These are phyloP conservation scores for Carex littledalei DNA, from an alignment of 176 grass and related monocot species.

Conservation along the genomic window DNA sequence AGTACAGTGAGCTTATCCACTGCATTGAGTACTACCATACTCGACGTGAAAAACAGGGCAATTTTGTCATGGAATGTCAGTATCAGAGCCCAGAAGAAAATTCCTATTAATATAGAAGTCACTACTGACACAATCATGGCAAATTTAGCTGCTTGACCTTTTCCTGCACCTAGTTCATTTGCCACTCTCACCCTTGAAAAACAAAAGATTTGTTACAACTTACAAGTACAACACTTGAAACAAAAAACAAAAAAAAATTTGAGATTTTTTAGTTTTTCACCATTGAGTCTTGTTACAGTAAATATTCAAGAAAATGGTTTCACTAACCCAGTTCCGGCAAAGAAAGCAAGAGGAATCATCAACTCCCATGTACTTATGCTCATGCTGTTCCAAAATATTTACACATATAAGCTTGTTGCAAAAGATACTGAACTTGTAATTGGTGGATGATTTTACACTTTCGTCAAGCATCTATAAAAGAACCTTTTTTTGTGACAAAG, in stretches of 20 bases:
- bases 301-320: too few species aligned
- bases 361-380: conserved; percentile 73
- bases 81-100: conserved; percentile 11
- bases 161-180: conserved; percentile 40
- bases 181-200: conserved; percentile 29
- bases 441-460: neutral
- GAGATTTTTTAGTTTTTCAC: neutral
- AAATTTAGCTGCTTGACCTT: conserved; percentile 25
- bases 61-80: conserved; percentile 22
- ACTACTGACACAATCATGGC: conserved; percentile 16
- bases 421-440: neutral
- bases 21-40: conserved; percentile 10
- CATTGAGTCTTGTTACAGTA: neutral
- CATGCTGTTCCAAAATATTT: conserved; percentile 29
- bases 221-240: neutral
- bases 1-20: conserved; percentile 21
- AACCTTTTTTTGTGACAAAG: neutral
- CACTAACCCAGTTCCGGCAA: conserved; percentile 73
- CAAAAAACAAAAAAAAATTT: neutral
- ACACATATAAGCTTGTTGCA: neutral
- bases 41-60: conserved; percentile 32
- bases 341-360: conserved; percentile 83
- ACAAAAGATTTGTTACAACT: neutral
- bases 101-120: conserved; percentile 27
- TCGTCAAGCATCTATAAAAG: neutral